phyloP scores from a whole-genome alignment of 2,329 filamentous ascomycete species.

The Raffaelea albimanens region DNA sequence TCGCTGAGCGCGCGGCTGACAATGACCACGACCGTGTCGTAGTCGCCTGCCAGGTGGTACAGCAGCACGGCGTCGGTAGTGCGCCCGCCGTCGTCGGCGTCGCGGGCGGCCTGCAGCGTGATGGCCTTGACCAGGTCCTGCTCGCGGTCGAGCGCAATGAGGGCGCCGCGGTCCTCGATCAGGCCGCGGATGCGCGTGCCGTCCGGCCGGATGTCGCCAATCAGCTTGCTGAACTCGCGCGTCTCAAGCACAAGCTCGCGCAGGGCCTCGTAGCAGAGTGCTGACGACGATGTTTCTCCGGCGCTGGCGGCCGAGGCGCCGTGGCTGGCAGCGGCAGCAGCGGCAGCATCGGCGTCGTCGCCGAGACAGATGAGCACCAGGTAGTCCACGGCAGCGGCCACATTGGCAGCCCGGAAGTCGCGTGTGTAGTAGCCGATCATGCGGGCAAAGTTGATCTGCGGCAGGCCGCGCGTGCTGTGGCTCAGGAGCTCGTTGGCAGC shows the following conservation, averaged over 20 bases:
- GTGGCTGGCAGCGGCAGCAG: constrained; percentile 38
- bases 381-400: constrained; percentile 87
- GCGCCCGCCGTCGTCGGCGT: constrained; percentile 88
- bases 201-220: constrained; percentile 83
- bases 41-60: constrained; percentile 91
- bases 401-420: constrained; percentile 86
- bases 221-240: constrained; percentile 84
- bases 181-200: constrained; percentile 77
- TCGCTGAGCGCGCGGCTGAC: constrained; percentile 86
- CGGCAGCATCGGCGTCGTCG: constrained; percentile 42
- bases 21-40: constrained; percentile 85
- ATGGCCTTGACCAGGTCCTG: constrained; percentile 85
- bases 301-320: constrained; percentile 22
- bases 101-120: constrained; percentile 81
- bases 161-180: constrained; percentile 72
- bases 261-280: constrained; percentile 83
- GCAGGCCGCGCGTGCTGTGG: constrained; percentile 56
- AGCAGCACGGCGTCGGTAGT: constrained; percentile 89
- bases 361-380: constrained; percentile 87
- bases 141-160: constrained; percentile 73
- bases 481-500: constrained; percentile 62
- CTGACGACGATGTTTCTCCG: constrained; percentile 46
- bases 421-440: constrained; percentile 93
- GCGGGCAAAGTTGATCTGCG: constrained; percentile 89
- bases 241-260: constrained; percentile 95